These are phyloP conservation scores for Botryotinia globosa DNA, from an alignment of 2,329 filamentous ascomycete species.

Conservation along the genomic window DNA sequence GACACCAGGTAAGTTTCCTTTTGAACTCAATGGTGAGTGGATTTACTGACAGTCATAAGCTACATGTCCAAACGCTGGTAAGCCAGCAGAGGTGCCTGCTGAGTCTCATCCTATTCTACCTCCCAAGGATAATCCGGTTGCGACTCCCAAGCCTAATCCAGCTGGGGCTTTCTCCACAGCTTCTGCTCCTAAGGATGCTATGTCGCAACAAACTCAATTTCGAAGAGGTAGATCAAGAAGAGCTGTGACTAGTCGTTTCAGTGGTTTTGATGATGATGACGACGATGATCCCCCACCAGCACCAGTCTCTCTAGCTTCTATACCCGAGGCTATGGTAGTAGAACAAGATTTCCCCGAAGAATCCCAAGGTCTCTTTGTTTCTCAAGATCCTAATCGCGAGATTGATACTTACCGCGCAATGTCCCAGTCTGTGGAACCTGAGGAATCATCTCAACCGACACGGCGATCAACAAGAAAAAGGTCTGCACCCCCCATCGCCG, in stretches of 20 bases:
- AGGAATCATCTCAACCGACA: neutral
- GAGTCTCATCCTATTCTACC: neutral
- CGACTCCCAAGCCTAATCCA: slow-evolving; percentile 8
- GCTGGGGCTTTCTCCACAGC: slow-evolving; percentile 22
- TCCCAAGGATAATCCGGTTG: slow-evolving; percentile 14
- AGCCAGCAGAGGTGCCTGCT: neutral
- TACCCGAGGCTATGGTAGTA: slow-evolving; percentile 51
- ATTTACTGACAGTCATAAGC: slow-evolving; percentile 20
- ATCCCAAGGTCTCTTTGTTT: slow-evolving; percentile 53
- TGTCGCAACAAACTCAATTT: slow-evolving; percentile 3
- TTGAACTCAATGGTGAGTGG: neutral
- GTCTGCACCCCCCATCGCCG: slow-evolving; percentile 42
- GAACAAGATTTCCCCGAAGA: slow-evolving; percentile 42
- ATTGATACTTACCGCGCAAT: slow-evolving; percentile 34
- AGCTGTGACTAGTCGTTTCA: slow-evolving; percentile 60
- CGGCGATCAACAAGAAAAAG: slow-evolving; percentile 43
- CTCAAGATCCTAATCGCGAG: slow-evolving; percentile 42
- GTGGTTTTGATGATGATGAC: slow-evolving; percentile 68
- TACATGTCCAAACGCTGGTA: slow-evolving; percentile 21
- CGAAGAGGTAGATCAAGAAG: slow-evolving; percentile 41
- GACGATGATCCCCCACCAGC: slow-evolving; percentile 34
- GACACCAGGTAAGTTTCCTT: slow-evolving; percentile 31
- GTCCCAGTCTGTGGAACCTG: slow-evolving; percentile 24
- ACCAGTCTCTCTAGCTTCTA: slow-evolving; percentile 22
- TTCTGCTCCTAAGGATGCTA: slow-evolving; percentile 17